Percentiles rank a stretch among this genome's conserved stretches.
phyloP scores from a whole-genome alignment of 2,329 filamentous ascomycete species.

The Fusarium sp. region DNA sequence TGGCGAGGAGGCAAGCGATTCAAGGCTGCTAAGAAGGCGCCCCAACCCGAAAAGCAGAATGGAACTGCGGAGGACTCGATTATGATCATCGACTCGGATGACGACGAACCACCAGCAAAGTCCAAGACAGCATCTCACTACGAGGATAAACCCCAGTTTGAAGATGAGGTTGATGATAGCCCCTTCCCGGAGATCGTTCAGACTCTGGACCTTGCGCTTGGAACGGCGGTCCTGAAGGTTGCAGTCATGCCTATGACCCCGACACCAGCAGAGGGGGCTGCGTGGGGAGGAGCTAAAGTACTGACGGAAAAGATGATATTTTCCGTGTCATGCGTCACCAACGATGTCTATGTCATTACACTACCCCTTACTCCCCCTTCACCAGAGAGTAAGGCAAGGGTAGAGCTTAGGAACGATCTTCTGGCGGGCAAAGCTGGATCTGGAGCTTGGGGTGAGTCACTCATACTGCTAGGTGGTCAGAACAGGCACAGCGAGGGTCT shows the following conservation, averaged over 20 bases:
- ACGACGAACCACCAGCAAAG: slow-evolving; percentile 59
- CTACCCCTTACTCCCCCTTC: slow-evolving; percentile 72
- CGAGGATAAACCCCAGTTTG: slow-evolving; percentile 69
- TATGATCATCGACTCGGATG: slow-evolving; percentile 73
- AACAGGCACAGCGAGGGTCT: slow-evolving; percentile 64
- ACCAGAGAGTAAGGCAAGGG: slow-evolving; percentile 66
- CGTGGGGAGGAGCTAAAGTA: slow-evolving; percentile 58
- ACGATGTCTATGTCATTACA: slow-evolving; percentile 67
- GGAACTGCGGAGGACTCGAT: slow-evolving; percentile 63
- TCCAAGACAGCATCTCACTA: slow-evolving; percentile 48
- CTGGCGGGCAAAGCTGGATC: slow-evolving; percentile 66
- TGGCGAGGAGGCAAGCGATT: slow-evolving; percentile 73
- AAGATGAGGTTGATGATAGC: slow-evolving; percentile 61
- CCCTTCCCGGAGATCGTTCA: slow-evolving; percentile 68
- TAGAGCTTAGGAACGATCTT: slow-evolving; percentile 63
- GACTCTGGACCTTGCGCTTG: slow-evolving; percentile 70
- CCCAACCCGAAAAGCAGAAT: slow-evolving; percentile 60
- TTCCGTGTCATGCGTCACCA: slow-evolving; percentile 67
- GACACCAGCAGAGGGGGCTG: slow-evolving; percentile 59
- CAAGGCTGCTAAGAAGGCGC: slow-evolving; percentile 56
- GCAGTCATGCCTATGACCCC: slow-evolving; percentile 66
- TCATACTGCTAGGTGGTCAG: slow-evolving; percentile 66
- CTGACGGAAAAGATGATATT: slow-evolving; percentile 70
- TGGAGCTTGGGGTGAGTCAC: slow-evolving; percentile 71
- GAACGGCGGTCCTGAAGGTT: slow-evolving; percentile 65